Evolutionary conservation across 257 asterid genomes (phyloP), one percentile per base, ranked within the genome.

Genomic region (Fraxinus cuspidata): DNA sequence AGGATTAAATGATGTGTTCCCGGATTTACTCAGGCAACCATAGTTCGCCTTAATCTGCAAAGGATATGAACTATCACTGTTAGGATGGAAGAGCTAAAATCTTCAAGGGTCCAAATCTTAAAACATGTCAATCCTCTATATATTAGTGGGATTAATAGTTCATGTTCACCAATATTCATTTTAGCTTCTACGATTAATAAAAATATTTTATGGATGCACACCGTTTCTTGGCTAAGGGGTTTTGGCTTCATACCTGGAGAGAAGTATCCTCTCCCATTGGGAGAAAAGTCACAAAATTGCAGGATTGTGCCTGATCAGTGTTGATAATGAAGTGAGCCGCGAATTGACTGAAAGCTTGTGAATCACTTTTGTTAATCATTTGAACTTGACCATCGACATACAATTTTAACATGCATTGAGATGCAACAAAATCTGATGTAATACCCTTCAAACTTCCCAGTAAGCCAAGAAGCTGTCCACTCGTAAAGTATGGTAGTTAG

Each of bases 201-300:
- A 38, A 38, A 38, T 38, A 38, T 38, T 38, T 3, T 7, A 38
- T 7, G 11, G 42, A 38, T 7, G 11, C 11, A 32, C 42, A 38
- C 1, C 11, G 11, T 38, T 38, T 7, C 42, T 7, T 1, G 42
- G 42, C 11, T 38, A 38, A 38, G 42, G 11, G 42, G 42, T 38
- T 38, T 38, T 2, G 42, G 42, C 9, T 38, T 38, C 16, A 37
- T 81, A 90, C 97, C 93, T 91, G 98, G 27, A 95, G 89, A 78
- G 99, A 98, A 10, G 89, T 60, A 28, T 83, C 91, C 83, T 95
- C 98, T 8, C 89, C 97, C 38, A 75, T 51, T 1, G 99, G 96
- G 74, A 91, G 86, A 81, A 95, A 93, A 29, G 96, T 86, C 1
- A 96, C 99, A 16, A 89, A 89, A 81, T 93, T 95, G 90, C 98